Evolutionary conservation across 345 rosid species (phyloP), one percentile per base, ranked within the genome.

Genomic region (Crucihimalaya himalaica): DNA sequence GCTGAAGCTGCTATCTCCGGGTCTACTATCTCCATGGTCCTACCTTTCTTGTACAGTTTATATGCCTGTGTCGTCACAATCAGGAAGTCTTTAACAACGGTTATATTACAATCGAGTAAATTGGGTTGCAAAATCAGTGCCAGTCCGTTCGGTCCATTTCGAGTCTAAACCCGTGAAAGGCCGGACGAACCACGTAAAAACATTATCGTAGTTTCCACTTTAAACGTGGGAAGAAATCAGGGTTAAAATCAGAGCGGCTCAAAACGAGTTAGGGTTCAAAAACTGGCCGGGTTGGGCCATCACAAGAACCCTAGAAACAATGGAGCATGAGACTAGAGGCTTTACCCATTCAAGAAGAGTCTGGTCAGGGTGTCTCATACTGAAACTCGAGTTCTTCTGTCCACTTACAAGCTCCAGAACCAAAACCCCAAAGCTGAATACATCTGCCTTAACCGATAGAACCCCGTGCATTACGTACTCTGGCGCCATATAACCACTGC

Each of bases 401-500:
- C 93, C 96, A 66, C 96, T 88, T 72, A 92, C 78, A 71, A 96
- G 76, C 86, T 96, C 99, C 19, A 96, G 68, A 48, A 96, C 84
- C 82, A 96, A 57, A 81, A 96, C 99, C 13, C 99, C 99, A 2
- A 92, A 96, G 91, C 99, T 96, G 76, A 87, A 96, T 32, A 96
- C 91, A 61, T 96, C 98, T 35, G 92, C 99, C 72, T 90, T 90
- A 69, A 78, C 88, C 0, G 99, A 89, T 56, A 96, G 76, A 75
- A 62, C 83, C 27, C 98, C 92, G 4, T 86, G 87, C 98, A 90
- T 90, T 60, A 90, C 82, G 4, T 96, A 96, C 77, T 96, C 98
- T 2, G 99, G 99, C 3, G 99, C 98, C 99, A 96, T 92, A 64
- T 96, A 96, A 19, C 98, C 98, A 70, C 99, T 95, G 82, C 12